phyloP scores from a whole-genome alignment of 169 alveolate genomes.

The Plasmodium berghei region DNA sequence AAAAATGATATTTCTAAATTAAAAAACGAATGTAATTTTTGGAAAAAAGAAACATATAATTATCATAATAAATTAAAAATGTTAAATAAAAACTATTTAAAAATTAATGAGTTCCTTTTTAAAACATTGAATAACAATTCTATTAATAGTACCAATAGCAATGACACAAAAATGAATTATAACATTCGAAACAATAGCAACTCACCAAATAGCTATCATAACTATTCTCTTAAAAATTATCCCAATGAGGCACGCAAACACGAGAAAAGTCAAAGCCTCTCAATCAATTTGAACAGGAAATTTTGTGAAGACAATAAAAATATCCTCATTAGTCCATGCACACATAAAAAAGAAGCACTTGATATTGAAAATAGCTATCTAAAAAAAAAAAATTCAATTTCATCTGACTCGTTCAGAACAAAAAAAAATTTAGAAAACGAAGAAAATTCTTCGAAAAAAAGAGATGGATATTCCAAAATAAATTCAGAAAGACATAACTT shows the following conservation, averaged over 20 bases:
- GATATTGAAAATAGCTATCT: too few relatives aligned
- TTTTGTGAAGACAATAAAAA: not conserved
- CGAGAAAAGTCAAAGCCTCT: not conserved
- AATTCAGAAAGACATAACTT: not conserved
- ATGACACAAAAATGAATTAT: too few relatives aligned
- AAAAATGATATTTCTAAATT: constrained; percentile 7
- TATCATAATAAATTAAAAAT: constrained; percentile 35
- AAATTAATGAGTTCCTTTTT: constrained; percentile 35
- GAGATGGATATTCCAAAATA: not conserved
- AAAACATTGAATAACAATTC: constrained; percentile 28
- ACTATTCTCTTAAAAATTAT: too few relatives aligned
- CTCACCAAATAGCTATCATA: too few relatives aligned
- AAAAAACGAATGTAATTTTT: constrained; percentile 24
- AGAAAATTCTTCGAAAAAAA: not conserved
- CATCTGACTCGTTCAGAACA: constrained; percentile 1
- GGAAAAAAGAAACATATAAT: constrained; percentile 55
- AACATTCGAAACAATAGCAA: too few relatives aligned
- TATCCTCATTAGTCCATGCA: not conserved
- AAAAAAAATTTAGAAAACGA: not conserved
- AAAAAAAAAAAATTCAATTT: not conserved
- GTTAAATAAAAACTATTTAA: constrained; percentile 34
- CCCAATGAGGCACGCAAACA: constrained; percentile 2
- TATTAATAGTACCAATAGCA: not conserved
- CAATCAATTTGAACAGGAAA: not conserved
- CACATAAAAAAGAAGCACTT: too few relatives aligned